These are phyloP conservation scores for Diddensiella transvaalensis DNA, from an alignment of 805 yeast species.

Conservation along the genomic window DNA sequence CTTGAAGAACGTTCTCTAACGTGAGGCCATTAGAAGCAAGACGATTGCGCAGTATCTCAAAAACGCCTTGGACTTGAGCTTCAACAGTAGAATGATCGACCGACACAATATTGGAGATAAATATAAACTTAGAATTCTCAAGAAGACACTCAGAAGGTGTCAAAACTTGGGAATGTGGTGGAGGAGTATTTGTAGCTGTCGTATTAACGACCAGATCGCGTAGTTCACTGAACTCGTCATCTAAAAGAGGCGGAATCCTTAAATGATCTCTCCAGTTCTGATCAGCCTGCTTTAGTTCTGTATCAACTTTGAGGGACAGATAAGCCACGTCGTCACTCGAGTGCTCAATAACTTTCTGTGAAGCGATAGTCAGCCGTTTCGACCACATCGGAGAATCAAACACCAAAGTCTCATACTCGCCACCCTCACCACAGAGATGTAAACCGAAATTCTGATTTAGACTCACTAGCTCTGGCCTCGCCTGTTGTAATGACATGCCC, in stretches of 20 bases:
- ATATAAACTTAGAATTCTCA: background rate
- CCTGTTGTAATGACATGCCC: conserved; percentile 61
- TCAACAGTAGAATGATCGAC: background rate
- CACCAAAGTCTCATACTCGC: conserved; percentile 93
- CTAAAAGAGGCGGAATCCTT: conserved; percentile 30
- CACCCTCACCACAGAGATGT: conserved; percentile 98
- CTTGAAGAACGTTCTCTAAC: conserved; percentile 48
- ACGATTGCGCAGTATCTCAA: conserved; percentile 9
- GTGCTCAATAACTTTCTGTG: conserved; percentile 42
- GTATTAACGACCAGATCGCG: background rate
- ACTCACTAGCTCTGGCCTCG: conserved; percentile 50
- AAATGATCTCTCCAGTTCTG: conserved; percentile 18
- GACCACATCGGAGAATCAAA: conserved; percentile 84
- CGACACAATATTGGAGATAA: conserved; percentile 1
- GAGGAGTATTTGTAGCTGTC: background rate
- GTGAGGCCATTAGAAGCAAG: conserved; percentile 5
- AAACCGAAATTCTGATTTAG: conserved; percentile 70
- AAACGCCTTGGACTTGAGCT: conserved; percentile 7
- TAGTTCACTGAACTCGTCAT: conserved; percentile 30
- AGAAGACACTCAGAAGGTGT: background rate
- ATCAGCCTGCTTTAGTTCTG: conserved; percentile 32
- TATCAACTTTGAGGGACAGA: conserved; percentile 51
- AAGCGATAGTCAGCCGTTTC: conserved; percentile 43
- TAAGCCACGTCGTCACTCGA: conserved; percentile 68
- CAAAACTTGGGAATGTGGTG: background rate